Evolutionary conservation across 352 stramenopile species (phyloP), one percentile per base, ranked within the genome.

Genomic region (Pythium aquatile): DNA sequence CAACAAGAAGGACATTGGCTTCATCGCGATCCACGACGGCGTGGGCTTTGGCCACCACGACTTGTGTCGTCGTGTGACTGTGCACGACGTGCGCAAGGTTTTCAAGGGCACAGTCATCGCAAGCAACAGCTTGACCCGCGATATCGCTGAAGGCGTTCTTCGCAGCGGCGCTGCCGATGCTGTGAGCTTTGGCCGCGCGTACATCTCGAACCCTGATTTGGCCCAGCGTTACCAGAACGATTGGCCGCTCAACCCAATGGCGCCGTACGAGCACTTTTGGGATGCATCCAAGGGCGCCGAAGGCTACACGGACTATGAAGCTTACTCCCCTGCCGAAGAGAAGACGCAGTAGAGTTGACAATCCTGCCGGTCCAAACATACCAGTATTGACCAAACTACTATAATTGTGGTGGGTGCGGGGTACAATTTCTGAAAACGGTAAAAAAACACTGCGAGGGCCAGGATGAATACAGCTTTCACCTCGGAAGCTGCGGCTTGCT

Each of bases 21-120:
- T 78, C 42, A 20, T 87, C n/a, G 64, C 79, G 42, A 11, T 87
- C 30, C 81, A 83, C 72, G 76, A 85, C 53, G 76, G 72, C 51
- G 24, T 68, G 11, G 69, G 68, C 24, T 85, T 85, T 58, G 78
- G 78, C 39, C 77, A 56, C 47, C 78, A 87, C 58, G 63, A 69
- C 24, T 63, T 72, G 29, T 63, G 61, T 29, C 52, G 55, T n/a
- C 44, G 44, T 1, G 63, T 85, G 2, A 81, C 42, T 6, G 61
- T 53, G 16, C n/a, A 35, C 1, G 72, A 85, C 14, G 65, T 76
- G 17, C 46, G 57, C 1, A 72, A 63, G 44, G 58, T 68, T 1
- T 85, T 69, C 42, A 57, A 76, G 44, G 73, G 68, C 29, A 33
- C 63, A 26, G 69, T 87, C 37, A 74, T 87, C 20, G 63, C 56